phyloP scores from a whole-genome alignment of 345 rosid species.

The Murraya koenigii region DNA sequence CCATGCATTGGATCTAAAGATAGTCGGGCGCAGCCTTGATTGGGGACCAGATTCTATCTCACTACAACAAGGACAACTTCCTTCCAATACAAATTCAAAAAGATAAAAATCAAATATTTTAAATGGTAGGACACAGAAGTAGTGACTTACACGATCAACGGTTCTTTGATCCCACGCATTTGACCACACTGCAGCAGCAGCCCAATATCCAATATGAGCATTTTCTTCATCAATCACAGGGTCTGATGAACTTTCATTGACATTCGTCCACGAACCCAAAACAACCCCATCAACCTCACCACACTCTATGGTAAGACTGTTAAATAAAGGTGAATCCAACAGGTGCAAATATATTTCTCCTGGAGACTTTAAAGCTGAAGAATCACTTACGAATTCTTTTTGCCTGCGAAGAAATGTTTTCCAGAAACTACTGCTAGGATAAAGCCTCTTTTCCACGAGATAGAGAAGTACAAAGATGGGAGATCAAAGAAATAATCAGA shows the following conservation, averaged over 20 bases:
- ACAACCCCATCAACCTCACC: constrained; percentile 98
- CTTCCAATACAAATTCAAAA: neutral
- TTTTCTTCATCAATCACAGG: constrained; percentile 49
- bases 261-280: constrained; percentile 80
- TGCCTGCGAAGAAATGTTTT: constrained; percentile 63
- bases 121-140: neutral
- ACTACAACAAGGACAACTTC: neutral
- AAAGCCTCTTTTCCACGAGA: constrained; percentile 71
- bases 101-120: neutral
- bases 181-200: constrained; percentile 94
- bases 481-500: constrained; percentile 27
- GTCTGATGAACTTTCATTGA: constrained; percentile 49
- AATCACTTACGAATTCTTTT: constrained; percentile 37
- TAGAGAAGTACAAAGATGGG: constrained; percentile 15
- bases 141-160: constrained; percentile 72
- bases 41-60: neutral
- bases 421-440: constrained; percentile 96
- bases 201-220: constrained; percentile 84
- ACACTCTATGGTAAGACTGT: constrained; percentile 56
- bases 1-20: neutral
- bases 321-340: constrained; percentile 39
- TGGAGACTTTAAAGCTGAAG: constrained; percentile 35
- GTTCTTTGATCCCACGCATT: constrained; percentile 92
- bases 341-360: constrained; percentile 47
- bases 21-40: neutral